Evolutionary conservation across 2,329 filamentous ascomycete species (phyloP), one percentile per base, ranked within the genome.

Genomic region (Amphichorda felina): DNA sequence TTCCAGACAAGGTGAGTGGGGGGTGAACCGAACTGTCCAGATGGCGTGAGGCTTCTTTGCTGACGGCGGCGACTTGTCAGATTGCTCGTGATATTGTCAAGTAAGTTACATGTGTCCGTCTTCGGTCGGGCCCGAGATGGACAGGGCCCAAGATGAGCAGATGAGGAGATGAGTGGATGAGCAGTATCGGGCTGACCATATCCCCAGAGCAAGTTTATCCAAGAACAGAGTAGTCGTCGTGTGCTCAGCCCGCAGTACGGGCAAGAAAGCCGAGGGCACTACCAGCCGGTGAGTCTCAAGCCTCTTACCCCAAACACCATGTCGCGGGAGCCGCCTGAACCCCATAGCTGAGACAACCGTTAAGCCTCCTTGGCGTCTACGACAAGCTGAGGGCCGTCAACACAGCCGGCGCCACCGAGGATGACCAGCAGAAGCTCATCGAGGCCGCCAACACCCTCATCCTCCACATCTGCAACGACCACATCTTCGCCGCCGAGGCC

Each of bases 171-270:
- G n/a, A n/a, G n/a, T n/a, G n/a, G n/a, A n/a, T n/a, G 21, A 24
- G 21, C 21, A 10, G 10, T 10, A 10, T 10, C 21, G 5, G 29
- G 18, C 31, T 33, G 18, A 33, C 31, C 14, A 34, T 14, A 4
- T 14, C 15, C 13, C 15, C 27, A 61, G 59, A 44, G 45, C 59
- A 42, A 60, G 68, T 53, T 60, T 93, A 37, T 64, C 65, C 37
- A 64, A 75, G 38, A 79, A 86, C 53, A 79, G 79, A 56, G 78
- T 95, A 44, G 88, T 87, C 38, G 81, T 98, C 38, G 89, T 98
- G 39, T 98, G 91, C 63, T 98, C 91, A 41, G 91, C 91, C 29
- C 72, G 91, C 55, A 95, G 87, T 61, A 91, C 84, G 40, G 88
- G 86, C 43, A 94, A 89, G 55, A 98, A 98, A 64, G 75, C 79